Conservation (phyloP, 2,329 filamentous ascomycete species). For the Pseudonectria buxi region DNA sequence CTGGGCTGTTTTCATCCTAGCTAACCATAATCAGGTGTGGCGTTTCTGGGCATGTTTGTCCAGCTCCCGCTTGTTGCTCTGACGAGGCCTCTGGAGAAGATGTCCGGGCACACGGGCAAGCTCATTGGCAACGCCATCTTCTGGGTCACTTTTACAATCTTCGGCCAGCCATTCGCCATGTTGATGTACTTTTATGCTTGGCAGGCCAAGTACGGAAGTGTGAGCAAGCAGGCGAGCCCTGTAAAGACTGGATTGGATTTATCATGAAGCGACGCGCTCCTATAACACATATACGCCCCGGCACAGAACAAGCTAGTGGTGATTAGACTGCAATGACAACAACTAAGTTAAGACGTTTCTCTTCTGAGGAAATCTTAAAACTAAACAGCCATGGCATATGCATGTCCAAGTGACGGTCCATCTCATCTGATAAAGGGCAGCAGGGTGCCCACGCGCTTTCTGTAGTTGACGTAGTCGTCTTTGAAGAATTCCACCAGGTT, state of each 20-base stretch:
- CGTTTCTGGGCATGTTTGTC: slow-evolving; percentile 88
- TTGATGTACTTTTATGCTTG: slow-evolving; percentile 96
- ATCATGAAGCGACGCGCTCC: not conserved
- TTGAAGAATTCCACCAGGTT: slow-evolving; percentile 78
- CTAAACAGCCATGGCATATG: not conserved
- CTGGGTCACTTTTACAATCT: slow-evolving; percentile 92
- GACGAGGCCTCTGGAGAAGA: slow-evolving; percentile 73
- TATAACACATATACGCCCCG: too few relatives aligned
- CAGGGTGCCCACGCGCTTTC: slow-evolving; percentile 61
- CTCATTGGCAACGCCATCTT: slow-evolving; percentile 89
- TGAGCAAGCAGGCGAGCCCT: slow-evolving; percentile 42
- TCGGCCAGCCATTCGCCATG: slow-evolving; percentile 89
- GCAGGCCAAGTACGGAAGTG: slow-evolving; percentile 94
- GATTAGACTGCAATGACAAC: not conserved
- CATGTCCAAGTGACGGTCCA: too few relatives aligned
- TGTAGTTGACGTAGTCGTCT: slow-evolving; percentile 71
- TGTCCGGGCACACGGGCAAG: slow-evolving; percentile 63
- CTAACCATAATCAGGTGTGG: slow-evolving; percentile 56
- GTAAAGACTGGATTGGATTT: not conserved
- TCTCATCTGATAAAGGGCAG: slow-evolving; percentile 60
- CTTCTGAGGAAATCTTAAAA: too few relatives aligned
- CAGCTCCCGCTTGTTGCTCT: slow-evolving; percentile 83
- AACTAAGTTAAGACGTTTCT: too few relatives aligned
- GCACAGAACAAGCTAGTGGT: too few relatives aligned
- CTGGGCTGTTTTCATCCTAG: not conserved